Percentiles rank a stretch among this genome's conserved stretches.
Conservation (phyloP, 2,329 filamentous ascomycete genomes). For the Fusarium globosum region DNA sequence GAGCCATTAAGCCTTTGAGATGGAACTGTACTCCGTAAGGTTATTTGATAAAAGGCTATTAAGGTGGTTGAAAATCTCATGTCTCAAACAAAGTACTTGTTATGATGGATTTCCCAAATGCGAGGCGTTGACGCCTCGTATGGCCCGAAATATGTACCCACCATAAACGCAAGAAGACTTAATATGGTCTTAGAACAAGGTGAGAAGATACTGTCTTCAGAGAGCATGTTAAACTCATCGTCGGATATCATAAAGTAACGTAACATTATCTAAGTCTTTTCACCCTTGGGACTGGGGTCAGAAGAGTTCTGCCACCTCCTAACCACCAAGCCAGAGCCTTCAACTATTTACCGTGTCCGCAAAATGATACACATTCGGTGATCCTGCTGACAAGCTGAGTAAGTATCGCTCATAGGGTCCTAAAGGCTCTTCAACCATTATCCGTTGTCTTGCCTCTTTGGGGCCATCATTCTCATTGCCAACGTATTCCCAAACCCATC, state of each 20-base stretch:
- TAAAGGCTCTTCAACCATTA: slow-evolving; percentile 64
- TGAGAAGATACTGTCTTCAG: not conserved
- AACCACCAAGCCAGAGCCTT: not conserved
- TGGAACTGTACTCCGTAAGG: not conserved
- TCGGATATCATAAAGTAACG: not conserved
- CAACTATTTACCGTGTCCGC: slow-evolving; percentile 46
- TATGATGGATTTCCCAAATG: not conserved
- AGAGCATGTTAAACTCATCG: not conserved
- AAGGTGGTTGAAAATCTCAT: not conserved
- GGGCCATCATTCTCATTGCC: slow-evolving; percentile 58
- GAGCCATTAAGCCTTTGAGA: not conserved
- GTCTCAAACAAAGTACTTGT: not conserved
- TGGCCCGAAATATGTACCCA: not conserved
- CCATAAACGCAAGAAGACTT: not conserved
- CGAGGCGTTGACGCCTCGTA: not conserved
- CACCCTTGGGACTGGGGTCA: not conserved
- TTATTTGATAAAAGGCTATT: not conserved
- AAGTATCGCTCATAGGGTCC: slow-evolving; percentile 64
- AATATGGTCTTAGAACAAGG: not conserved
- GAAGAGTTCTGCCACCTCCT: not conserved
- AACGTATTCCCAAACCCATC: slow-evolving; percentile 67
- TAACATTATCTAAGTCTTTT: not conserved
- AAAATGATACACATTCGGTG: slow-evolving; percentile 57
- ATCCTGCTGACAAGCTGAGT: slow-evolving; percentile 57
- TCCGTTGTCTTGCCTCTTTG: slow-evolving; percentile 50